Evolutionary conservation across 352 stramenopile genomes (phyloP), one percentile per base, ranked within the genome.

Genomic region (Globisporangium nagaii): DNA sequence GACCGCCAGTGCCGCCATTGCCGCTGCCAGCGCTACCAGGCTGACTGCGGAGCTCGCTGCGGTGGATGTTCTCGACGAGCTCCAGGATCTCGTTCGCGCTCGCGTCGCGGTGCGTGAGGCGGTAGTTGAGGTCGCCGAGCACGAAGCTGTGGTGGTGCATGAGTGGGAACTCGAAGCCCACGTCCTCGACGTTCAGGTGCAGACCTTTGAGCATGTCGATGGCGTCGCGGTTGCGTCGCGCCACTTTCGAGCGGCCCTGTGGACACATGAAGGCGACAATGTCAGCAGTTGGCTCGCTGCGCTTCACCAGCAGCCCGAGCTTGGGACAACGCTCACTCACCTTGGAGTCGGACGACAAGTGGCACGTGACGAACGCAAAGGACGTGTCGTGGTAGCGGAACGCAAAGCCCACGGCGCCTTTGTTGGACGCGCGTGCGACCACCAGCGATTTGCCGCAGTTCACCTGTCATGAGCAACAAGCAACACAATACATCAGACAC

Each of bases 61-160:
- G 58, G 8, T 68, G 65, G 10, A 81, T 70, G 43, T 70, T 73
- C 13, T 57, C 68, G 12, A 91, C 68, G 22, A 91, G 66, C 41
- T 89, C 76, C 6, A 91, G 52, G 13, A 91, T 84, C 45, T 78
- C 70, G 19, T 69, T 63, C 15, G 79, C 68, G 11, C 49, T 78
- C 2, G 76, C 81, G 19, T 72, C 63, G 9, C 65, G 66, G 40
- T 88, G 69, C 37, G 70, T 82, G 11, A 96, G 66, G 10, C 88
- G 81, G 63, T 96, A 97, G 68, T 97, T 97, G 43, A 97, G 71
- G 58, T 97, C 88, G 12, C 88, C 88, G 19, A 97, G 64, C 31
- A 97, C 70, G 48, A 97, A 92, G 35, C 76, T 93, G 70, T 96
- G 84, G 60, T 96, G 84, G 56, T 93, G 79, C 52, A 93, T 75